A percentile compares a stretch with the other conserved stretches of the same genome.
Evolutionary conservation across 208 protist species (phyloP).

Genomic region (Acanthamoeba castellanii): DNA sequence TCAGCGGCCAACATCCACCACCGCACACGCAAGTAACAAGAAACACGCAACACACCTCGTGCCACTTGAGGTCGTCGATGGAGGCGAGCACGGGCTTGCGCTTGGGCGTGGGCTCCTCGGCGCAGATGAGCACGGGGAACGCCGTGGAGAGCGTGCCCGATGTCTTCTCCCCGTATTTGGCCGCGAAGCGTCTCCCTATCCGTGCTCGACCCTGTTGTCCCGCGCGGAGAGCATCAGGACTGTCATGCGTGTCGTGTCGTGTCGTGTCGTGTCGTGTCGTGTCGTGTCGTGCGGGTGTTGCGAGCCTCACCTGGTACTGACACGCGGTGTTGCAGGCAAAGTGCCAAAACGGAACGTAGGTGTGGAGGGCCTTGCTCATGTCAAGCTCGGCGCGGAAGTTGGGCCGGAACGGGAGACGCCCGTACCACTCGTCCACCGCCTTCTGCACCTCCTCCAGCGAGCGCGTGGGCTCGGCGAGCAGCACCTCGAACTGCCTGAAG

Average conservation of each 20-base stretch:
- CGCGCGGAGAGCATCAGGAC: too few relatives aligned
- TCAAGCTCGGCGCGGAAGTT: conserved; percentile 46
- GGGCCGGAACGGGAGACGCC: not conserved
- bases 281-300: not conserved
- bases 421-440: conserved; percentile 60
- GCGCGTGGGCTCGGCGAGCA: not conserved
- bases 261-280: not conserved
- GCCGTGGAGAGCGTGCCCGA: conserved; percentile 4
- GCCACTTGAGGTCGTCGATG: conserved; percentile 17
- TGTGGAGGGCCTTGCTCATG: conserved; percentile 24
- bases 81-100: not conserved
- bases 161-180: conserved; percentile 45
- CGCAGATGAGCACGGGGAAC: conserved; percentile 17
- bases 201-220: conserved; percentile 2
- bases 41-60: not conserved
- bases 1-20: not conserved
- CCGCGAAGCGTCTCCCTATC: conserved; percentile 23
- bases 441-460: conserved; percentile 28
- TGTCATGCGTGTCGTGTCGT: not conserved
- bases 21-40: too few relatives aligned
- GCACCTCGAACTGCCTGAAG: not conserved
- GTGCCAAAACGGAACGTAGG: conserved; percentile 30
- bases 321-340: conserved; percentile 35
- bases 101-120: not conserved
- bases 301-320: conserved; percentile 9